Conservation (phyloP, 768 basidiomycete genomes). For the Serendipita vermifera region DNA sequence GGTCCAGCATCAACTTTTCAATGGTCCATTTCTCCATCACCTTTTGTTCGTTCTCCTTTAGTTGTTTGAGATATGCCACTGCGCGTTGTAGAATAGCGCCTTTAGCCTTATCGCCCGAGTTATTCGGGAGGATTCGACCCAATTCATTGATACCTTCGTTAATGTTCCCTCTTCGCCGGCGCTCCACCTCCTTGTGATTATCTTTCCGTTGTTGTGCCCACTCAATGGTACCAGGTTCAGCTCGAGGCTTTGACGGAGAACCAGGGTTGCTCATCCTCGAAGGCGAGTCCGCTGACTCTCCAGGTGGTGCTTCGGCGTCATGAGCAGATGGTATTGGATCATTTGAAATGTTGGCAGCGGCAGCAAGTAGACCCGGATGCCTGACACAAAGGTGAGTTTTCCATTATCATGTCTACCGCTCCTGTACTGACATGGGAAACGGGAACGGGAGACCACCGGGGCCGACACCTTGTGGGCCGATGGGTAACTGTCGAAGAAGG, state of each 20-base stretch:
- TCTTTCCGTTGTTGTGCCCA: conserved; percentile 73
- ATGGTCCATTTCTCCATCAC: conserved; percentile 92
- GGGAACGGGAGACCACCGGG: neutral
- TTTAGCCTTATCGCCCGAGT: conserved; percentile 79
- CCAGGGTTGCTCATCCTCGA: neutral
- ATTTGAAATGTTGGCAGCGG: conserved; percentile 7
- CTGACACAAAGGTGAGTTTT: too few species aligned
- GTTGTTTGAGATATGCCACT: conserved; percentile 81
- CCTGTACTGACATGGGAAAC: conserved; percentile 3
- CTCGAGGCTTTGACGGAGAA: neutral
- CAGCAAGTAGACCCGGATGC: neutral
- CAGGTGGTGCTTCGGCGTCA: neutral
- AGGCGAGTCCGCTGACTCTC: neutral
- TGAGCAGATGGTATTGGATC: neutral
- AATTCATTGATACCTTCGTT: conserved; percentile 94
- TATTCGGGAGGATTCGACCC: conserved; percentile 75
- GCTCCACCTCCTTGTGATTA: conserved; percentile 95
- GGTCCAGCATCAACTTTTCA: conserved; percentile 84
- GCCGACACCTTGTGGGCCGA: neutral
- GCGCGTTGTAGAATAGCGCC: conserved; percentile 79
- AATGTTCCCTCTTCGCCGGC: conserved; percentile 86
- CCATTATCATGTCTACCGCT: too few species aligned
- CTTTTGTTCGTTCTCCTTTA: conserved; percentile 80
- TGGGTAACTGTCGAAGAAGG: neutral
- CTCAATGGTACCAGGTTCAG: conserved; percentile 45